Conservation (phyloP, 306 rosid species). For the Benincasa hispida region DNA sequence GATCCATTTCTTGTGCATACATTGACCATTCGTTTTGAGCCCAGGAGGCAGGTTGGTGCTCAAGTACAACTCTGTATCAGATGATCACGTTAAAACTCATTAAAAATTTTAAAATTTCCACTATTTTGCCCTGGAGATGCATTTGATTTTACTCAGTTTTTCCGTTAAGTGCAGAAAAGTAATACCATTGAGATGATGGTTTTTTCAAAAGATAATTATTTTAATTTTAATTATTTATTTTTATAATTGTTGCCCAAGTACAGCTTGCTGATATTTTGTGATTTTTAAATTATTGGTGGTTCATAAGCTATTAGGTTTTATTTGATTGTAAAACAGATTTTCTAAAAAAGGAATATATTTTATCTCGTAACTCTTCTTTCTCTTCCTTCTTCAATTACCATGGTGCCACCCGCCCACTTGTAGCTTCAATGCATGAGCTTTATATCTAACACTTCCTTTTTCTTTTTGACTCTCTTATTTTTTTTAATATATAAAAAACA, state of each 20-base stretch:
- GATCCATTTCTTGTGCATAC: conserved; percentile 97
- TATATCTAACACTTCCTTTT: too few species aligned
- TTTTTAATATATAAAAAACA: too few species aligned
- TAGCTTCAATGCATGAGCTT: background rate
- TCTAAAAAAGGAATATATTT: background rate
- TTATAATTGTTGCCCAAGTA: background rate
- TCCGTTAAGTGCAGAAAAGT: background rate
- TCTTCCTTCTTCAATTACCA: background rate
- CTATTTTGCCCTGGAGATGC: background rate
- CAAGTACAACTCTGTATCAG: conserved; percentile 3
- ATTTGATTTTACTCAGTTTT: background rate
- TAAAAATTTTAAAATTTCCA: background rate
- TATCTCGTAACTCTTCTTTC: background rate
- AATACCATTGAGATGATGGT: background rate
- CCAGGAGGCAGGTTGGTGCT: conserved; percentile 76
- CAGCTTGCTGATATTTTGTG: background rate
- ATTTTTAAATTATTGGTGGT: background rate
- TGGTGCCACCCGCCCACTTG: background rate
- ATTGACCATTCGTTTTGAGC: conserved; percentile 90
- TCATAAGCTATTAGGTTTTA: background rate
- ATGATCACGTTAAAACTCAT: background rate
- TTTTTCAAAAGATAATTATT: too few species aligned
- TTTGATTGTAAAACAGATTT: background rate
- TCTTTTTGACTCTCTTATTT: background rate
- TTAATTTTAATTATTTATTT: too few species aligned